Percentiles rank a stretch among this genome's conserved stretches.
phyloP scores from a whole-genome alignment of 2,329 filamentous ascomycete species.

The Penicillium sp. region DNA sequence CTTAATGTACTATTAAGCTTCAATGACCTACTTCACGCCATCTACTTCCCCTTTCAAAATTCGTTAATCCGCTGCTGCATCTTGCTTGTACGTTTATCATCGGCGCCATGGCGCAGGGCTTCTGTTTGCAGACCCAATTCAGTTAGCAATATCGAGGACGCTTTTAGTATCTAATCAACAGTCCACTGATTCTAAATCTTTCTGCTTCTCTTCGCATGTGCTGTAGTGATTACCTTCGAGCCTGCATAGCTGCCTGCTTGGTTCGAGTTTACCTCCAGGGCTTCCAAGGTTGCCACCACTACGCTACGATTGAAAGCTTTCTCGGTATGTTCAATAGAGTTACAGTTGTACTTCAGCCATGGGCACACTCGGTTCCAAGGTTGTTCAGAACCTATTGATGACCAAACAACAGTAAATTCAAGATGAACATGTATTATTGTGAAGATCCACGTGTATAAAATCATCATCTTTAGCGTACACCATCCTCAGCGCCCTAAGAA shows the following conservation, averaged over 20 bases:
- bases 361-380: too few relatives aligned
- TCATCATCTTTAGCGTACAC: too few relatives aligned
- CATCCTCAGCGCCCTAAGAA: background rate
- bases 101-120: slow-evolving; percentile 3
- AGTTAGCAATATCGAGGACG: background rate
- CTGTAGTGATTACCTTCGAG: too few relatives aligned
- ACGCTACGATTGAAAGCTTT: too few relatives aligned
- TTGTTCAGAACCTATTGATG: background rate
- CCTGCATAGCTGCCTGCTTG: too few relatives aligned
- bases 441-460: background rate
- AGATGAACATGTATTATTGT: background rate
- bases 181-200: background rate
- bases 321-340: too few relatives aligned
- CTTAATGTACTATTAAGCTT: slow-evolving; percentile 9
- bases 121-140: background rate
- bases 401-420: background rate
- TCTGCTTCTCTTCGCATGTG: background rate
- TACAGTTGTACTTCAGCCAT: too few relatives aligned
- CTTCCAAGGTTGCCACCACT: too few relatives aligned
- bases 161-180: background rate
- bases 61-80: slow-evolving; percentile 1
- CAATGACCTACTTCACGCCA: slow-evolving; percentile 10
- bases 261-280: too few relatives aligned
- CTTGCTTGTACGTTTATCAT: background rate
- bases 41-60: background rate